Conservation (phyloP, 108 stramenopile species). For the Skeletonema potamos region DNA sequence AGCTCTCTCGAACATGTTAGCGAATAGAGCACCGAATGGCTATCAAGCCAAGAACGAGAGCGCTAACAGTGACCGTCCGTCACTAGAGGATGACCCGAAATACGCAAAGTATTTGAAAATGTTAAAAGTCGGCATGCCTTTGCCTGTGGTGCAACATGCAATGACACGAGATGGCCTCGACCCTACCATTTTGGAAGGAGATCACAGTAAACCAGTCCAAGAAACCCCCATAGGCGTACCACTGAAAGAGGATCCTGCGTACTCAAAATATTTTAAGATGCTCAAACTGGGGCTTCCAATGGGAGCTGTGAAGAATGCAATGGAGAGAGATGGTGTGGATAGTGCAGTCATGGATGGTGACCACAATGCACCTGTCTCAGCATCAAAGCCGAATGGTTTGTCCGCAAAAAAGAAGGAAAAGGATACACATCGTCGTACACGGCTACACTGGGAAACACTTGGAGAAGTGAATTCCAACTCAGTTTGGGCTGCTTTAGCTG, state of each 20-base stretch:
- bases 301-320: conserved; percentile 89
- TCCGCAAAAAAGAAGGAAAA: conserved; percentile 40
- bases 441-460: conserved; percentile 89
- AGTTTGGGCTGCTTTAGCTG: conserved; percentile 80
- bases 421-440: conserved; percentile 82
- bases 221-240: conserved; percentile 29
- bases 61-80: conserved; percentile 41
- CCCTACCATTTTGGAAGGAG: conserved; percentile 49
- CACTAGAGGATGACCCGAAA: conserved; percentile 75
- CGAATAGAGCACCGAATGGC: conserved; percentile 3
- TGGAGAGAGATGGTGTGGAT: conserved; percentile 83
- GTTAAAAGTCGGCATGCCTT: conserved; percentile 71
- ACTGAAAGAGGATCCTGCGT: conserved; percentile 66
- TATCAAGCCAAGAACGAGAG: background rate
- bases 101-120: conserved; percentile 82
- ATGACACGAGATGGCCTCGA: conserved; percentile 56
- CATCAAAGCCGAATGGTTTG: background rate
- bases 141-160: conserved; percentile 68
- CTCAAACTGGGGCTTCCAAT: conserved; percentile 86
- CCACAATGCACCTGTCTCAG: conserved; percentile 70
- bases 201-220: conserved; percentile 44
- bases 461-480: conserved; percentile 74
- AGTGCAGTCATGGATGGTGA: conserved; percentile 81
- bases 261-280: conserved; percentile 85
- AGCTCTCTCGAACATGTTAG: conserved; percentile 1